Evolutionary conservation across 2,329 filamentous ascomycete genomes (phyloP), one percentile per base, ranked within the genome.

Genomic region (Colletotrichum theobromicola): DNA sequence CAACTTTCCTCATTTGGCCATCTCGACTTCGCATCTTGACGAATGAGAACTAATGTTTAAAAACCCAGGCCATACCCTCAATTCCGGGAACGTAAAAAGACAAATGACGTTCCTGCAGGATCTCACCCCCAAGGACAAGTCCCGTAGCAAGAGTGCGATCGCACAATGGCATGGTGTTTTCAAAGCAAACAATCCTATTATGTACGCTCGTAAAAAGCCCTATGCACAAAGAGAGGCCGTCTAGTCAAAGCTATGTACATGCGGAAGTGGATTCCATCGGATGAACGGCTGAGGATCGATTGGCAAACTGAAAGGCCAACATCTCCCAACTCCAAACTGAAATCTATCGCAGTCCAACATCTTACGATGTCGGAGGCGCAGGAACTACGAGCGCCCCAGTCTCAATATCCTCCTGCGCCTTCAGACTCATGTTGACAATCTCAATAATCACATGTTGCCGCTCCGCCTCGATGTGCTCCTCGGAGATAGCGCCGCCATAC

Each of bases 401-500:
- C 34, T 58, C 55, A 6, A 79, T 67, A 28, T 79, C 77, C 53
- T 68, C 58, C 32, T 78, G 76, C 5, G 75, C 74, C 32, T 76
- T 71, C 12, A 77, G 18, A 1, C 77, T 67, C 50, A 75, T 30
- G 65, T 79, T 79, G 46, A 79, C 74, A 26, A 79, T 77, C 60
- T 79, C 78, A 30, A 76, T 77, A 12, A 78, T 75, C 55, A 79
- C 75, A 63, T 79, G 78, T 61, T 78, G 77, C 6, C 78, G 62
- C 74, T 79, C 78, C 5, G 72, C 72, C 72, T 79, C 78, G 0
- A 79, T 74, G 15, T 79, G 78, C n/a, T 70, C 72, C 37, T 79
- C 78, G 2, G 75, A 70, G 7, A 77, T 75, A 9, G 53, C 78
- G 18, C 69, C 77, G 0, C 77, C 76, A 35, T 79, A 79, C 78